Evolutionary conservation across 495 filamentous ascomycete genomes (phyloP), one percentile per base, ranked within the genome.

Genomic region (Lindgomyces ingoldianus): DNA sequence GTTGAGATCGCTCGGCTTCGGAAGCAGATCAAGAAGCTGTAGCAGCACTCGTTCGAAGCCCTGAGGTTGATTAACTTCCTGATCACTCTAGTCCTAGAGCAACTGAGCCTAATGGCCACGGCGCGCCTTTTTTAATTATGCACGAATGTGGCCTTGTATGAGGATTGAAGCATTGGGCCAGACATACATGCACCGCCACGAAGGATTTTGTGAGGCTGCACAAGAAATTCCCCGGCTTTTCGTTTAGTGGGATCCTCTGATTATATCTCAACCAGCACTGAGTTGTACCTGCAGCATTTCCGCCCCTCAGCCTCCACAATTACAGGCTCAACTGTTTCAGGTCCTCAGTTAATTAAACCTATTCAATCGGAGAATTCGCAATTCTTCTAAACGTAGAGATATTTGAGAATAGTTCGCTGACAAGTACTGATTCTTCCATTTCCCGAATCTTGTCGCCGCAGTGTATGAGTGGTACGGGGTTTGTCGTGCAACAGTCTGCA

Each of bases 11-110:
- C 60, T 22, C 69, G 72, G 44, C 2, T 68, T 24, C 63, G 75
- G 57, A 77, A 77, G 59, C 60, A 61, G 19, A 60, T 77, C 16
- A 62, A 62, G 64, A 75, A 73, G 63, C 41, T 63, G 26, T 53
- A 57, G 39, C 39, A 4, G 4, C 22, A 41, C 26, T 58, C 29
- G 12, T 50, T 21, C 39, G 21, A 26, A 19, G n/a, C n/a, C n/a
- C n/a, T n/a, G n/a, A n/a, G n/a, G n/a, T n/a, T n/a, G n/a, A n/a
- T n/a, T n/a, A 8, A 24, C 22, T 22, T 41, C 16, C 24, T 30
- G 47, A 44, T 47, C 19, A n/a, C 4, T 48, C 11, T 47, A 27
- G 21, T 41, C 22, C n/a, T 4, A 9, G 54, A 22, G 26, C 1
- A n/a, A 9, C 54, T 19, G 36, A 8, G 22, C 19, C 41, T 30